These are phyloP conservation scores for Trichoderma koningiopsis DNA, from an alignment of 2,329 filamentous ascomycete genomes.

Conservation along the genomic window DNA sequence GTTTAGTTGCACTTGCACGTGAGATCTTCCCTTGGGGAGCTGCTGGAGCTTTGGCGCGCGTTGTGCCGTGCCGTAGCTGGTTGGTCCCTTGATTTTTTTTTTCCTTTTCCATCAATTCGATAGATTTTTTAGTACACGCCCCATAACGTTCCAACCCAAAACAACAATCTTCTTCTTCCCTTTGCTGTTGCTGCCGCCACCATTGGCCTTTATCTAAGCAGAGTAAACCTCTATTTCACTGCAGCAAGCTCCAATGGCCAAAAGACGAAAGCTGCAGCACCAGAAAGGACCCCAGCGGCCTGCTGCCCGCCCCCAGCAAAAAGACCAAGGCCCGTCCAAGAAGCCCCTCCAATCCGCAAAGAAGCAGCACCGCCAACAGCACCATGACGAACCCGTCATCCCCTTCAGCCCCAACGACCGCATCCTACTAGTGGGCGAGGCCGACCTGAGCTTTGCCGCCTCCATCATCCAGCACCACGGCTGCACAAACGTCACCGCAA, in stretches of 20 bases:
- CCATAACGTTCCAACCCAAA: background rate
- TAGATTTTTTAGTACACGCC: background rate
- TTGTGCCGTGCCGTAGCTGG: background rate
- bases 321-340: conserved; percentile 3
- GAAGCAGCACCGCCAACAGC: conserved; percentile 34
- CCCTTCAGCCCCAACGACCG: conserved; percentile 68
- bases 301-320: conserved; percentile 27
- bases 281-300: conserved; percentile 19
- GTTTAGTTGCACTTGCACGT: conserved; percentile 26
- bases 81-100: background rate
- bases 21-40: conserved; percentile 16
- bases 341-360: conserved; percentile 23
- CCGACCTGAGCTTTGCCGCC: conserved; percentile 76
- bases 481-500: conserved; percentile 68
- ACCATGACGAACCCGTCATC: conserved; percentile 52
- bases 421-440: conserved; percentile 78
- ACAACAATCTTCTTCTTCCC: background rate
- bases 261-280: conserved; percentile 48
- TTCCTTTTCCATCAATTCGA: background rate
- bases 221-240: background rate
- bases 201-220: background rate
- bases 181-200: background rate
- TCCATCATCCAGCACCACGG: conserved; percentile 67
- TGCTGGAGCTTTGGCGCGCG: background rate
- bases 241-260: conserved; percentile 37